phyloP scores from a whole-genome alignment of 345 rosid genomes.

The Populus davidiana region DNA sequence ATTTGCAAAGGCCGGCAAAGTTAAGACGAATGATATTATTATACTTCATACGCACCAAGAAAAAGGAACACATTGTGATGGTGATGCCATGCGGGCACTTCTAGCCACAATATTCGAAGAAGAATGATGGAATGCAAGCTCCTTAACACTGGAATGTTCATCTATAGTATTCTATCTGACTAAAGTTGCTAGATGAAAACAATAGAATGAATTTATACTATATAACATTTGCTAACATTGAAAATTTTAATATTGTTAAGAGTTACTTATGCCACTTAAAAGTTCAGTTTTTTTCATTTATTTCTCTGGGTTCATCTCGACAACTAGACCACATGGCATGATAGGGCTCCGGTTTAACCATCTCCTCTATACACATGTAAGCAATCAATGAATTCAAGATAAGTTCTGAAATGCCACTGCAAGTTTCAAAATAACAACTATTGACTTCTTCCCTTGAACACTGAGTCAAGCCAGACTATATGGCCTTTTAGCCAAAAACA shows the following conservation, averaged over 20 bases:
- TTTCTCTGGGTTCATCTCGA: background rate
- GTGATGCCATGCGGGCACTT: conserved; percentile 38
- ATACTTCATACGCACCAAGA: conserved; percentile 23
- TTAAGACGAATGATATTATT: conserved; percentile 31
- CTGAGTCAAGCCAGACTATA: too few relatives aligned
- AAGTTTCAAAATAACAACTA: background rate
- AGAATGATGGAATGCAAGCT: too few relatives aligned
- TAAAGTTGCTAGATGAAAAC: too few relatives aligned
- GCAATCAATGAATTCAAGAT: background rate
- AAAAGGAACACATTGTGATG: conserved; percentile 32
- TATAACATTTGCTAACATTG: background rate
- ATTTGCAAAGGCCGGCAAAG: conserved; percentile 70
- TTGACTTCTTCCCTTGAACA: background rate
- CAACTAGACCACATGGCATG: background rate
- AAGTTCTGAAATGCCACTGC: background rate
- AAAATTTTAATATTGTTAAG: background rate
- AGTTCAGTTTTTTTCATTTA: too few relatives aligned
- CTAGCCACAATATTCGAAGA: background rate
- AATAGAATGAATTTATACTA: background rate
- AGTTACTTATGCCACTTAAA: too few relatives aligned
- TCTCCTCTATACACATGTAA: background rate
- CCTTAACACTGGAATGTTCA: background rate
- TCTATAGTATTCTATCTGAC: background rate
- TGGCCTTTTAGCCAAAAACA: background rate
- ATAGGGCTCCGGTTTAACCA: background rate